Percentiles rank a stretch among this genome's conserved stretches.
phyloP scores from a whole-genome alignment of 1,284 basidiomycete species.

The Ustilago cynodontis region DNA sequence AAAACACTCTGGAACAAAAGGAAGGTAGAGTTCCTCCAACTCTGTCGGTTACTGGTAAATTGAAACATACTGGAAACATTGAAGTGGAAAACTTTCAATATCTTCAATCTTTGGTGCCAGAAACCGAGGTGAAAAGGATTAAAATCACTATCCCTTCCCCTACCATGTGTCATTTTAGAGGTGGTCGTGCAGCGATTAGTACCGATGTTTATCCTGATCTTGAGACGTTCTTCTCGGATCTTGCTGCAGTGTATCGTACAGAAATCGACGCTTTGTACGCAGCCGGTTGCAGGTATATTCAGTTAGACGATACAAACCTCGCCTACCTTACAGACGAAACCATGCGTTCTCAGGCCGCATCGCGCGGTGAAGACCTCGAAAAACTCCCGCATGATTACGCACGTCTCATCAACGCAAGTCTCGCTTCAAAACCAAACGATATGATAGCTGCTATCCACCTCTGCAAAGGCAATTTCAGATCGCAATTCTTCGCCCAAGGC shows the following conservation, averaged over 20 bases:
- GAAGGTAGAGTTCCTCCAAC: slow-evolving; percentile 66
- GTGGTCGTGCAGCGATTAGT: slow-evolving; percentile 48
- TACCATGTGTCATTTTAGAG: slow-evolving; percentile 61
- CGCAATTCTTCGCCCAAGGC: slow-evolving; percentile 69
- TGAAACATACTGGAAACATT: slow-evolving; percentile 56
- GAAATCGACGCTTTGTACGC: slow-evolving; percentile 81
- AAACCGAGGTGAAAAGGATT: slow-evolving; percentile 71
- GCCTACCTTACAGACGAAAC: slow-evolving; percentile 67
- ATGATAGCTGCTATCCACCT: slow-evolving; percentile 80
- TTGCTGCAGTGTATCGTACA: slow-evolving; percentile 78
- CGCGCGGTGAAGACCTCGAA: slow-evolving; percentile 51
- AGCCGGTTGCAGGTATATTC: slow-evolving; percentile 78
- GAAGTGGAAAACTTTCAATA: slow-evolving; percentile 70
- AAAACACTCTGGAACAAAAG: slow-evolving; percentile 60
- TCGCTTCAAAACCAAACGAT: slow-evolving; percentile 76
- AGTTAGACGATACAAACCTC: slow-evolving; percentile 75
- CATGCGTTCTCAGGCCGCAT: slow-evolving; percentile 44
- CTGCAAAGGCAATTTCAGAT: slow-evolving; percentile 82
- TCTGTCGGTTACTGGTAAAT: slow-evolving; percentile 67
- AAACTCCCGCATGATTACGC: slow-evolving; percentile 51
- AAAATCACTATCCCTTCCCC: slow-evolving; percentile 83
- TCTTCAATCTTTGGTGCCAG: slow-evolving; percentile 64
- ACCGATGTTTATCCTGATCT: slow-evolving; percentile 76
- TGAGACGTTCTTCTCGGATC: slow-evolving; percentile 80
- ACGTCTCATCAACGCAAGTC: slow-evolving; percentile 72